phyloP scores from a whole-genome alignment of 2,329 filamentous ascomycete genomes.

The Epichloe baconii region DNA sequence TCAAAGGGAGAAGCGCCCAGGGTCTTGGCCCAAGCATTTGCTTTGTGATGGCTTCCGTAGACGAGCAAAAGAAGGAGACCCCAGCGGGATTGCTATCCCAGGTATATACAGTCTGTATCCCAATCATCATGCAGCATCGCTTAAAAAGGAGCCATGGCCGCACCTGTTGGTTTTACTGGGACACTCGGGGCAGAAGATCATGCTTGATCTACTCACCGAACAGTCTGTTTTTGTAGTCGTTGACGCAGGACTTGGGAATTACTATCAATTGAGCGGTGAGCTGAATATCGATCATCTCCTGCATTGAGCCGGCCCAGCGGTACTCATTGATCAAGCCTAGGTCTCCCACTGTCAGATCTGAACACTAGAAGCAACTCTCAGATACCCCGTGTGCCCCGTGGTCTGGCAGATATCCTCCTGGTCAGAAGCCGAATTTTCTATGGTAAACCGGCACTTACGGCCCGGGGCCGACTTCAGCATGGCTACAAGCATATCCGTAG shows the following conservation, averaged over 20 bases:
- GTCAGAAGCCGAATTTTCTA: slow-evolving; percentile 80
- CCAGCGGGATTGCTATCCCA: slow-evolving; percentile 37
- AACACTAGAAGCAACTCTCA: slow-evolving; percentile 9
- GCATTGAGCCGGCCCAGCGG: background rate
- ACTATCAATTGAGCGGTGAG: slow-evolving; percentile 67
- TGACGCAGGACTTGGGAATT: slow-evolving; percentile 47
- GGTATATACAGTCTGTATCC: slow-evolving; percentile 51
- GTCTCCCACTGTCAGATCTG: slow-evolving; percentile 37
- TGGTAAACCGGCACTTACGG: slow-evolving; percentile 57
- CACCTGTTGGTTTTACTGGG: slow-evolving; percentile 63
- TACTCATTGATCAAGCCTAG: slow-evolving; percentile 16
- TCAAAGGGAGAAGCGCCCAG: slow-evolving; percentile 41
- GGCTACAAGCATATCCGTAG: slow-evolving; percentile 73
- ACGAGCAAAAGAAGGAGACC: slow-evolving; percentile 18
- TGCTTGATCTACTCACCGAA: slow-evolving; percentile 64
- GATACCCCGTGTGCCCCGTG: slow-evolving; percentile 7
- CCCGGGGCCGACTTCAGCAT: slow-evolving; percentile 52
- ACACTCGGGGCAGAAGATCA: slow-evolving; percentile 58
- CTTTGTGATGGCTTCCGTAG: slow-evolving; percentile 73
- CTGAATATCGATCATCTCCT: slow-evolving; percentile 4
- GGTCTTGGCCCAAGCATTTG: slow-evolving; percentile 51
- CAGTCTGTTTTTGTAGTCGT: slow-evolving; percentile 62
- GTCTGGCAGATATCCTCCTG: slow-evolving; percentile 53
- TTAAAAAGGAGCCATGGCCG: slow-evolving; percentile 65
- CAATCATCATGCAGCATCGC: slow-evolving; percentile 54